Base-by-base conservation (phyloP, 176 grass and related monocot species). In the Lolium perenne region DNA sequence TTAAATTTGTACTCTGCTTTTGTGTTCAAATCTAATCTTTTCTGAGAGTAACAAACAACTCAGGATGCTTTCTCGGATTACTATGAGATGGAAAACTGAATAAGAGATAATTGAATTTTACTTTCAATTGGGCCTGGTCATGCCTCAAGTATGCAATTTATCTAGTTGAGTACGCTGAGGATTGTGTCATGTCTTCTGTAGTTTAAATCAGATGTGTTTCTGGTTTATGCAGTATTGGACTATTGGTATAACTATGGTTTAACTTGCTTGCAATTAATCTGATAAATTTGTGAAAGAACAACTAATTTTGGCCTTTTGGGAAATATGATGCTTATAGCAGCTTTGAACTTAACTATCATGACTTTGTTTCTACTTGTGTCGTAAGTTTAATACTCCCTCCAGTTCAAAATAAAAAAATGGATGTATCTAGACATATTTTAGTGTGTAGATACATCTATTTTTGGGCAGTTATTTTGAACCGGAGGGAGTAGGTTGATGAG, bases 131-230 rank as follows among this genome's bases (percentile, higher is more conserved):
- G 4, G 54, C 6, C 16, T 7, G 0, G 17, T 20, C 54, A 56
- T 56, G 17, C 35, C 76, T 65, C 6, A 0, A 12, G 20, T 89
- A 40, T 50, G 49, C 13, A 58, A 38, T 55, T 55, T 8, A 67
- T 81, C 16, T 82, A 70, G 17, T 38, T 12, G 49, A 89, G 50
- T 38, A 41, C 5, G 8, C 21, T 26, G 20, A 66, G 58, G 47
- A 23, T 25, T 1, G 16, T 32, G 35, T 57, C 64, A 17, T 65
- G 76, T 38, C 64, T 72, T 83, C 1, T 59, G 21, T 66, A 57
- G 51, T 80, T 85, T 56, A 35, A 65, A 43, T 16, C 17, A 54
- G 45, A 21, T 78, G 0, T 77, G 32, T 78, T 78, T 20, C 15
- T 70, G 6, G 6, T 67, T 58, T 41, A 29, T 11, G 76, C 4